Percentiles rank a stretch among this genome's conserved stretches.
Conservation (phyloP, 768 basidiomycete genomes). For the Flagelloscypha sp. region DNA sequence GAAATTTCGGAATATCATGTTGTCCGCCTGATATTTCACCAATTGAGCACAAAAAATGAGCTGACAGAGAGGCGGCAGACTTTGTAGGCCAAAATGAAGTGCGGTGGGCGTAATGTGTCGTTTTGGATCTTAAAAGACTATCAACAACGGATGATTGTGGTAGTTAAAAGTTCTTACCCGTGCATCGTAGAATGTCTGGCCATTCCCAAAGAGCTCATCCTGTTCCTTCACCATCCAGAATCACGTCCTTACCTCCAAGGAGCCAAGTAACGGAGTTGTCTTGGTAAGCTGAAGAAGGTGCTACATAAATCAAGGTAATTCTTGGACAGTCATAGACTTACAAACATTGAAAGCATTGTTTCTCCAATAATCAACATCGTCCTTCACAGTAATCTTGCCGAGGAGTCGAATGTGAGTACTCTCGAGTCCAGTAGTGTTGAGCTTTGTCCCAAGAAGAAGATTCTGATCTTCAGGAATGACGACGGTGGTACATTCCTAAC, state of each 20-base stretch:
- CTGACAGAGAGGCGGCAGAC: neutral
- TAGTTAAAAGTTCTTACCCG: neutral
- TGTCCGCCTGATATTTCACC: neutral
- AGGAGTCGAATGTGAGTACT: neutral
- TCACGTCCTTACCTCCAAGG: constrained; percentile 3
- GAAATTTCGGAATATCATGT: constrained; percentile 3
- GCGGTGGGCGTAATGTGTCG: constrained; percentile 2
- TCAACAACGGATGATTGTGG: neutral
- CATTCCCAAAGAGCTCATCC: constrained; percentile 3
- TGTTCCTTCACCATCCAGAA: constrained; percentile 3
- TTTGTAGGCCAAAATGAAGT: constrained; percentile 1
- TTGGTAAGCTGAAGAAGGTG: neutral
- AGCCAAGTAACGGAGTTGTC: constrained; percentile 4
- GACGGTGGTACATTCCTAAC: constrained; percentile 1
- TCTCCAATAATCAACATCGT: constrained; percentile 4
- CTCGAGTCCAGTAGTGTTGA: constrained; percentile 3
- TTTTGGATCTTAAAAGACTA: neutral
- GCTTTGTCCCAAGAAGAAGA: constrained; percentile 3
- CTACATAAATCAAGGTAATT: neutral
- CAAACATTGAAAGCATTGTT: constrained; percentile 4
- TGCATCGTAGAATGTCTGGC: constrained; percentile 5
- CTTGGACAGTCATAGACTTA: neutral
- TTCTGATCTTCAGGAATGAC: constrained; percentile 4
- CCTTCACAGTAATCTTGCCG: constrained; percentile 2
- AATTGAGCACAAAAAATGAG: too few species aligned